Evolutionary conservation across 768 basidiomycete genomes (phyloP), one percentile per base, ranked within the genome.

Genomic region (Trametes cinnabarina): DNA sequence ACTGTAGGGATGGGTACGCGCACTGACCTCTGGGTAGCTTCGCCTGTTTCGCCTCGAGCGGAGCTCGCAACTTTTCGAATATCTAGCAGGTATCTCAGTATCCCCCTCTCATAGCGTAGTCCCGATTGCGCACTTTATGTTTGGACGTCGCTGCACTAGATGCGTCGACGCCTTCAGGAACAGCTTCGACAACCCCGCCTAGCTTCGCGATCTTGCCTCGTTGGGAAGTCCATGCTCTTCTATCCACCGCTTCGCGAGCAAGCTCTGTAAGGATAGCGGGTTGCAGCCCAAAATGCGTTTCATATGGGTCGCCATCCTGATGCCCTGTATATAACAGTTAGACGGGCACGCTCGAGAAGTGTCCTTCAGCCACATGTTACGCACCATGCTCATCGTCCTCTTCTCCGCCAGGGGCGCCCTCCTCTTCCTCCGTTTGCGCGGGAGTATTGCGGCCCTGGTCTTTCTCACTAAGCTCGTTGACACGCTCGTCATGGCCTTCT

Each of bases 211-310:
- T 60, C 32, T 73, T 79, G 48, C 75, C 76, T 63, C 78, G 77
- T 0, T 74, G 74, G 17, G 72, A 74, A 17, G 68, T 77, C 92
- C 91, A 94, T 20, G 77, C 69, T 5, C 75, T 71, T 43, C 77
- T 70, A 48, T 89, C 85, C 0, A 81, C 85, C 4, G 81, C 73
- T 11, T 72, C 66, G 53, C 85, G 79, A 15, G 77, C 79, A 28
- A 68, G 65, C 35, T 79, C 81, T 0, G 83, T 77, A 20, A 90
- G 69, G 22, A 75, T 66, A n/a, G 72, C 55, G 3, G 91, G 81
- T 4, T 76, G 74, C 14, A 78, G 65, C 10, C 90, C 91, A 68
- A 92, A 94, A 66, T 94, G 92, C 10, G 69, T 72, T 64, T 92
- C 89, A 66, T 92, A 91, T 48, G 76, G 70, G 64, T 86, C 79